A percentile compares a stretch with the other conserved stretches of the same genome.
Conservation (phyloP, 768 basidiomycete species). For the Mycena vulgaris region DNA sequence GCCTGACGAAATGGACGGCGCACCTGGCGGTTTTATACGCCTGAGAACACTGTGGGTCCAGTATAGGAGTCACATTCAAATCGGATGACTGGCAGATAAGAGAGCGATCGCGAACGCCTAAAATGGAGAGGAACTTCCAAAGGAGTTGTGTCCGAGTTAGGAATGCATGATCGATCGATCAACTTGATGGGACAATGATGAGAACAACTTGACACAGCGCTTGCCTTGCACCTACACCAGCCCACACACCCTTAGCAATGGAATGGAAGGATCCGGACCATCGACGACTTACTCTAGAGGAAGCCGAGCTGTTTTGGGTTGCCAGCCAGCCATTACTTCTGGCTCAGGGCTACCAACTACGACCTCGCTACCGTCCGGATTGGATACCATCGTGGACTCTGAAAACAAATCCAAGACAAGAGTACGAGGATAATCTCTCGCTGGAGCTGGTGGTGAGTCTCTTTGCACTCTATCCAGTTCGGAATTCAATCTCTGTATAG, state of each 20-base stretch:
- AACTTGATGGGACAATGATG: neutral
- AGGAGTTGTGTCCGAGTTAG: neutral
- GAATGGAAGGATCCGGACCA: neutral
- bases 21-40: no score
- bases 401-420: no score
- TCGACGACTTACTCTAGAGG: no score
- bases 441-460: neutral
- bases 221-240: neutral
- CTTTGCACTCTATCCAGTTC: neutral
- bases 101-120: no score
- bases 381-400: constrained; percentile 25
- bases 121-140: neutral
- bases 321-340: constrained; percentile 19
- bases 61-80: neutral
- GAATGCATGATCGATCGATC: neutral
- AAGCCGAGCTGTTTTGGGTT: constrained; percentile 26
- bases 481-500: neutral
- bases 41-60: neutral
- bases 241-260: neutral
- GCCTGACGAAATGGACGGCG: no score
- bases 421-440: neutral
- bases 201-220: no score
- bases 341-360: constrained; percentile 25
- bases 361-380: constrained; percentile 31
- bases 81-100: no score